Evolutionary conservation across 192 early-diverging fungal species (phyloP), one percentile per base, ranked within the genome.

Genomic region (Coemansia sp.): DNA sequence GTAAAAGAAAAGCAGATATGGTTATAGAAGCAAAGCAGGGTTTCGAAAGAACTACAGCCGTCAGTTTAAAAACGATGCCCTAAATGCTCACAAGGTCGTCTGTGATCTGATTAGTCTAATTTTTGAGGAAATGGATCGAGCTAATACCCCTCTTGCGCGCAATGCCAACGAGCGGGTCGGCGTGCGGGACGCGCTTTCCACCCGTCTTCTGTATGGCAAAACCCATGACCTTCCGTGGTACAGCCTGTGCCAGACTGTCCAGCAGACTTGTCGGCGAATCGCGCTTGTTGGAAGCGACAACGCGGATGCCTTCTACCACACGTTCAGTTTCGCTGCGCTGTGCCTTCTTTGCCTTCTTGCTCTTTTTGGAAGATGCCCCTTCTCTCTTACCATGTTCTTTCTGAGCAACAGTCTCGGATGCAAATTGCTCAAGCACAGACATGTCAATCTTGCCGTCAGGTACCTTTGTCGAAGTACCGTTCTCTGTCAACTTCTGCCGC

Each of bases 301-400:
- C 75, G 2, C 61, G 69, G 48, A 78, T 71, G 34, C 75, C 75
- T 15, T 69, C 67, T 2, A 78, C 66, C 14, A 71, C 62, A 1
- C 75, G 75, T 22, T 50, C 41, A 33, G 19, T 25, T 41, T 65
- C 55, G 27, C 53, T 49, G 34, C n/a, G 47, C 30, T 23, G 37
- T 34, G 45, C 21, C 17, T 30, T 57, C 40, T 53, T 57, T 11
- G 22, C 48, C 45, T 39, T 51, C 42, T 53, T 34, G 15, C 42
- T 57, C 55, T 47, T 57, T 24, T 66, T 61, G 14, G 42, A 27
- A 67, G 59, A 57, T 50, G 57, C 69, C 38, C 18, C 34, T 47
- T 49, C 47, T 53, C 47, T 61, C 57, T 54, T 62, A 23, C 40
- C 24, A 19, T 25, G 22, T 38, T 21, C 39, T 41, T 44, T 44